Percentiles rank a stretch among this genome's conserved stretches.
Conservation (phyloP, 257 asterid genomes). For the Ehretia macrophylla region DNA sequence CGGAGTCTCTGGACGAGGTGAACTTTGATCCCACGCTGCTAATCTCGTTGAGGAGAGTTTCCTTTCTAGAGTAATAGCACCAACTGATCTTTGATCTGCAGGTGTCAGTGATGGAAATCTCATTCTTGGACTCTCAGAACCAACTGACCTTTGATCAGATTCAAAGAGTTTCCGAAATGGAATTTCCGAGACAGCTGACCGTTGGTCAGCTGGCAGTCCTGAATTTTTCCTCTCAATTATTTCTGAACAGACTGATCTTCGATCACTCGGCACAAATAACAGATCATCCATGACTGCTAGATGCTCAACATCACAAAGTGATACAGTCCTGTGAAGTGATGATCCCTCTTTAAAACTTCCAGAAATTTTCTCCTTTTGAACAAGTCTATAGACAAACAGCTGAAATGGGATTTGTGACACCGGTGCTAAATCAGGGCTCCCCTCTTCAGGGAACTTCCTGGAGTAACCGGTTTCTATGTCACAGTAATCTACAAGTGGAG, state of each 20-base stretch:
- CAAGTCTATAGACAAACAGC: conserved; percentile 53
- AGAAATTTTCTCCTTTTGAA: conserved; percentile 56
- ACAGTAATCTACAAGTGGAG: conserved; percentile 72
- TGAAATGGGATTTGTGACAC: conserved; percentile 74
- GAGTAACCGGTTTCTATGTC: conserved; percentile 63
- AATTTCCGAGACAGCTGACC: conserved; percentile 61
- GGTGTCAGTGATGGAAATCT: conserved; percentile 9
- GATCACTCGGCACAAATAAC: conserved; percentile 50
- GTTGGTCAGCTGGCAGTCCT: conserved; percentile 32
- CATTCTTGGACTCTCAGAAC: conserved; percentile 46
- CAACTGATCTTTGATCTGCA: conserved; percentile 17
- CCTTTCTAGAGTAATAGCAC: conserved; percentile 28
- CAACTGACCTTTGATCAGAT: conserved; percentile 42
- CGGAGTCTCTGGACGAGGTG: conserved; percentile 13
- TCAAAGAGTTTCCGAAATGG: conserved; percentile 28
- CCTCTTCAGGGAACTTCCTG: conserved; percentile 40
- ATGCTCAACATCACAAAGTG: conserved; percentile 46
- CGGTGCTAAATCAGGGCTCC: conserved; percentile 23
- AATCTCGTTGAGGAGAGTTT: background rate
- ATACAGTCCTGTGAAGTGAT: conserved; percentile 28
- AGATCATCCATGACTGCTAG: conserved; percentile 66
- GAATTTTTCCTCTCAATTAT: conserved; percentile 45
- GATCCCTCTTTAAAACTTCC: conserved; percentile 24
- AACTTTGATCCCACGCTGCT: conserved; percentile 13
- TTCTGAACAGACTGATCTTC: conserved; percentile 64